phyloP scores from a whole-genome alignment of 352 stramenopile genomes.

The Globisporangium parvum region DNA sequence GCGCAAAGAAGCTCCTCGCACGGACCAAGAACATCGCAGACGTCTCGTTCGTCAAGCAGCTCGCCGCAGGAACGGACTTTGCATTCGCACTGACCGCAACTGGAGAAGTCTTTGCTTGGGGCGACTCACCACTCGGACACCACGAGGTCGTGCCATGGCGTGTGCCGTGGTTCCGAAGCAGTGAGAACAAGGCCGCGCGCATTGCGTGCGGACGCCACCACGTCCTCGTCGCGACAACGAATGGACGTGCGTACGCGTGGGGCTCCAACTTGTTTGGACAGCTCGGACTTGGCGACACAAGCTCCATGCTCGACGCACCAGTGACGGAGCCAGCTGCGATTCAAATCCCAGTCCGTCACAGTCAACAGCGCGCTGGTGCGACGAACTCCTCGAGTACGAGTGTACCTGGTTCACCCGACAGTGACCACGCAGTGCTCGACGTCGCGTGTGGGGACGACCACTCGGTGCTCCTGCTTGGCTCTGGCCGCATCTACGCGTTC shows the following conservation, averaged over 20 bases:
- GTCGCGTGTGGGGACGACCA: conserved; percentile 61
- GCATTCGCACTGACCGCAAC: conserved; percentile 23
- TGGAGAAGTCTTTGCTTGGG: conserved; percentile 38
- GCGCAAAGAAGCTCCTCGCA: conserved; percentile 31
- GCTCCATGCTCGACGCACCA: conserved; percentile 11
- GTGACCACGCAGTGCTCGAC: conserved; percentile 20
- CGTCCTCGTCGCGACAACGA: conserved; percentile 19
- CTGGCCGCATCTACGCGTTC: conserved; percentile 44
- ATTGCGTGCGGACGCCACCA: conserved; percentile 46
- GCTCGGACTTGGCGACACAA: conserved; percentile 32
- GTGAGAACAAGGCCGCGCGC: conserved; percentile 19
- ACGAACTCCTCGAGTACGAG: not conserved
- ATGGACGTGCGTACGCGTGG: conserved; percentile 42
- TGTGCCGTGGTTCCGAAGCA: conserved; percentile 11
- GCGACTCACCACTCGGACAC: conserved; percentile 7
- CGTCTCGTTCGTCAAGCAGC: conserved; percentile 23
- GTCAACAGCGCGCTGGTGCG: not conserved
- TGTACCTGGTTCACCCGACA: not conserved
- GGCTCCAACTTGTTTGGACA: conserved; percentile 65
- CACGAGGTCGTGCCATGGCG: conserved; percentile 11
- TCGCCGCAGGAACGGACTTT: conserved; percentile 32
- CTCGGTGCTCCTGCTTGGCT: conserved; percentile 44
- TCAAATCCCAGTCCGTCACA: not conserved
- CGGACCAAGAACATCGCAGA: conserved; percentile 43
- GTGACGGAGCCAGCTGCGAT: conserved; percentile 16